phyloP scores from a whole-genome alignment of 306 rosid genomes.

The Ormosia emarginata region DNA sequence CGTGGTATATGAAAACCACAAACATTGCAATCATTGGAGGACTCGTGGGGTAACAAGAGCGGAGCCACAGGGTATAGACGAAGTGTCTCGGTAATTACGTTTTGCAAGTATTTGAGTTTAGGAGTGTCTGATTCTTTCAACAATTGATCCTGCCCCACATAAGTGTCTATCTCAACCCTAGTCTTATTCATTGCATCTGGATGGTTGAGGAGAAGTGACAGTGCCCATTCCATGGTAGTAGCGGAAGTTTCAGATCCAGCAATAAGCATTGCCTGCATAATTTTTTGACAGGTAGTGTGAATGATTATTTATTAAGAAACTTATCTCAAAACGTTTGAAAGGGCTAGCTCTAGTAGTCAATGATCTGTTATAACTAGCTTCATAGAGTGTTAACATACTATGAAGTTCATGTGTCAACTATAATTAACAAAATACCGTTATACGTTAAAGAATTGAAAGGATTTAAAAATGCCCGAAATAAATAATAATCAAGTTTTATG shows the following conservation, averaged over 20 bases:
- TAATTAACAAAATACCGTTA: too few relatives aligned
- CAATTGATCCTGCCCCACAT: constrained; percentile 12
- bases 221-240: constrained; percentile 40
- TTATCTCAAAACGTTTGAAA: too few relatives aligned
- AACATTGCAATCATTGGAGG: constrained; percentile 28
- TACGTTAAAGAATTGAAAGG: too few relatives aligned
- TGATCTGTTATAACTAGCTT: too few relatives aligned
- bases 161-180: constrained; percentile 12
- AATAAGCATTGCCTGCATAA: constrained; percentile 22
- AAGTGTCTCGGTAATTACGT: constrained; percentile 41
- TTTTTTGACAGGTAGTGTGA: neutral
- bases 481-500: too few relatives aligned
- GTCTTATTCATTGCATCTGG: constrained; percentile 36
- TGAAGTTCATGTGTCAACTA: too few relatives aligned
- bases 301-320: too few relatives aligned
- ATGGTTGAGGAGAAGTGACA: constrained; percentile 28
- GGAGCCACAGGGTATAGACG: constrained; percentile 39
- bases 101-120: constrained; percentile 26
- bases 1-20: constrained; percentile 39
- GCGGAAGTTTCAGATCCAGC: constrained; percentile 49
- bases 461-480: too few relatives aligned
- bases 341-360: too few relatives aligned
- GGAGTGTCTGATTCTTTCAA: neutral
- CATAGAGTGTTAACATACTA: too few relatives aligned
- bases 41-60: constrained; percentile 35